phyloP scores from a whole-genome alignment of 2,329 filamentous ascomycete species.

The Sporothrix brunneoviolacea region DNA sequence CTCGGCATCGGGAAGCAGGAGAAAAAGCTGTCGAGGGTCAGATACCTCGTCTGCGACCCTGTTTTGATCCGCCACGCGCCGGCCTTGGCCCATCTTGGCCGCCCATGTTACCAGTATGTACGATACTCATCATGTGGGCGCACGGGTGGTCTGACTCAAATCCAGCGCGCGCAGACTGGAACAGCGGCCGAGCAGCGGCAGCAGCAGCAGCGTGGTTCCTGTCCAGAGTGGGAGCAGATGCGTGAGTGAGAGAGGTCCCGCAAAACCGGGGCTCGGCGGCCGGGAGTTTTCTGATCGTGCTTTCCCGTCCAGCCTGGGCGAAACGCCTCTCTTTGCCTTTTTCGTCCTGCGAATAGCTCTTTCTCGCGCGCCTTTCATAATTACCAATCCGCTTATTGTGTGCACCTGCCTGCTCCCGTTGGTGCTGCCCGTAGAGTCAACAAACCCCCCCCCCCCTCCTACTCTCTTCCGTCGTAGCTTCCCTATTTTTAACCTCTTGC shows the following conservation, averaged over 20 bases:
- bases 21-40: no score
- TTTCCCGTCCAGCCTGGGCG: background rate
- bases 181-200: no score
- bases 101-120: no score
- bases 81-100: no score
- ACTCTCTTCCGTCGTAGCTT: constrained; percentile 5
- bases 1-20: no score
- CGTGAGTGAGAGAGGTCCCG: background rate
- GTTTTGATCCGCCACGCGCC: no score
- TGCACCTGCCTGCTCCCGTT: background rate
- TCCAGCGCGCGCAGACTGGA: background rate
- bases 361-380: background rate
- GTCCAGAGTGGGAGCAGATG: no score
- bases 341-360: constrained; percentile 5
- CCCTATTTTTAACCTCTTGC: constrained; percentile 1
- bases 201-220: no score
- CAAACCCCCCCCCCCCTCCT: background rate
- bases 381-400: constrained; percentile 5
- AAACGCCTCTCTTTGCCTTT: constrained; percentile 4
- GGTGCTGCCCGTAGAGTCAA: background rate
- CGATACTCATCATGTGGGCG: no score
- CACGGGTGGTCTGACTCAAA: constrained; percentile 5
- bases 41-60: no score
- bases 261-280: constrained; percentile 9
- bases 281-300: constrained; percentile 1